phyloP scores from a whole-genome alignment of 2,329 filamentous ascomycete genomes.

The Fusarium acutatum region DNA sequence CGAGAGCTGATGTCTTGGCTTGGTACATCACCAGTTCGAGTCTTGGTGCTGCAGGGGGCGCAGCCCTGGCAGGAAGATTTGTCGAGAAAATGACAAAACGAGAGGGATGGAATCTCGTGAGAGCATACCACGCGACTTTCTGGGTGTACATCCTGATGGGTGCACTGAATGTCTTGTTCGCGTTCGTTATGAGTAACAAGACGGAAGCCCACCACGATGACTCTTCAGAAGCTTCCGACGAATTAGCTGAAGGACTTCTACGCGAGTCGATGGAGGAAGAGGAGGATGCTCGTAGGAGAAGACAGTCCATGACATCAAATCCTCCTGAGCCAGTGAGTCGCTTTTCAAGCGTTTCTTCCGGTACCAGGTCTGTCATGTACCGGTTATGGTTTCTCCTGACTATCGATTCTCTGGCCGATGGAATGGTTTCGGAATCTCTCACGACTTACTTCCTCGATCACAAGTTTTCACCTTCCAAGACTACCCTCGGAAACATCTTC shows the following conservation, averaged over 20 bases:
- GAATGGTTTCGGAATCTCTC: conserved; percentile 67
- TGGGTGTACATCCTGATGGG: conserved; percentile 68
- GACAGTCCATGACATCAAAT: conserved; percentile 1
- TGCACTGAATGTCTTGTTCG: conserved; percentile 56
- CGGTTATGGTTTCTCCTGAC: conserved; percentile 71
- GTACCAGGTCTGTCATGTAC: conserved; percentile 67
- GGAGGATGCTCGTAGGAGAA: conserved; percentile 1
- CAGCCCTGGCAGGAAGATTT: conserved; percentile 60
- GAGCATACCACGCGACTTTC: conserved; percentile 66
- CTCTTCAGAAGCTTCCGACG: conserved; percentile 24
- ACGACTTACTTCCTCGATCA: conserved; percentile 67
- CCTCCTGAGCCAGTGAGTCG: conserved; percentile 42
- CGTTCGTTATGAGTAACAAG: conserved; percentile 55
- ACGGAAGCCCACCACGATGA: conserved; percentile 57
- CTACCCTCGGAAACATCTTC: conserved; percentile 67
- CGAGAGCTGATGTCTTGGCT: conserved; percentile 68
- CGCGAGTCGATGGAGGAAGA: conserved; percentile 32
- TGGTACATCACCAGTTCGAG: conserved; percentile 70
- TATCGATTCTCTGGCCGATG: conserved; percentile 71
- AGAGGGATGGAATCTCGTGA: conserved; percentile 58
- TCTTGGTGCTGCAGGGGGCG: conserved; percentile 64
- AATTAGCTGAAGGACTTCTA: conserved; percentile 38
- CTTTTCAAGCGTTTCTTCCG: conserved; percentile 64
- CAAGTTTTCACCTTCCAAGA: conserved; percentile 64
- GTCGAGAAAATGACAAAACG: conserved; percentile 56